Base-by-base conservation (phyloP, 108 stramenopile species). In the Aurantiochytrium sp. region DNA sequence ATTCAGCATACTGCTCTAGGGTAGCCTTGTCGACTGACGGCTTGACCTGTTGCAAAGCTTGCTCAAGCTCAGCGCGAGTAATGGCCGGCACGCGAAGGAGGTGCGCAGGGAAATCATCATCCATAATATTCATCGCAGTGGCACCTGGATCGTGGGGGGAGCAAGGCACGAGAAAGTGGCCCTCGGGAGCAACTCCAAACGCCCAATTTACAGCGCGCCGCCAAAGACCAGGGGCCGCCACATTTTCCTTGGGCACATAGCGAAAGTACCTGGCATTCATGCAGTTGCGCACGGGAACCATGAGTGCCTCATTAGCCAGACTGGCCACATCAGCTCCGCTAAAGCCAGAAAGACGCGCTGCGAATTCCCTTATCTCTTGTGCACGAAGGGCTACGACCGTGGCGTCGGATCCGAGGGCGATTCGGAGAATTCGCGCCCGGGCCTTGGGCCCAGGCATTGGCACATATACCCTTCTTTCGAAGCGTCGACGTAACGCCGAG, bases 381-480 rank as follows among this genome's bases (percentile, higher is more conserved):
- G 96, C 96, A 4, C 91, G 93, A 60, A 99, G 92, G 59, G 92
- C 89, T 88, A 96, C 93, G 0, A 96, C 96, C 25, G 97, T 97
- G 88, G 97, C 96, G 59, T 88, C 73, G 58, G 97, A 73, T 91
- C 97, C 95, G 88, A 99, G 91, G 88, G 96, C 94, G 47, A 99
- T 94, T 98, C 98, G 98, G 91, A 91, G 92, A 35, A 97, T 49
- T 42, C 98, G 89, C 44, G 98, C 97, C 42, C 93, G 91, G 10
- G 94, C 91, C 72, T 97, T 97, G 5, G 99, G 99, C 5, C 73
- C 73, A 16, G 73, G 73, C 73, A 83, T 83, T 28, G 99, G 98
- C 89, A 99, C 98, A 92, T 99, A 99, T 44, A 99, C 96, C 25
- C 99, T 95, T 88, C 98, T 98, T 93, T 99, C 98, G 91, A 99